phyloP scores from a whole-genome alignment of 73 alveolate genomes.

The Paramecium pentaurelia region DNA sequence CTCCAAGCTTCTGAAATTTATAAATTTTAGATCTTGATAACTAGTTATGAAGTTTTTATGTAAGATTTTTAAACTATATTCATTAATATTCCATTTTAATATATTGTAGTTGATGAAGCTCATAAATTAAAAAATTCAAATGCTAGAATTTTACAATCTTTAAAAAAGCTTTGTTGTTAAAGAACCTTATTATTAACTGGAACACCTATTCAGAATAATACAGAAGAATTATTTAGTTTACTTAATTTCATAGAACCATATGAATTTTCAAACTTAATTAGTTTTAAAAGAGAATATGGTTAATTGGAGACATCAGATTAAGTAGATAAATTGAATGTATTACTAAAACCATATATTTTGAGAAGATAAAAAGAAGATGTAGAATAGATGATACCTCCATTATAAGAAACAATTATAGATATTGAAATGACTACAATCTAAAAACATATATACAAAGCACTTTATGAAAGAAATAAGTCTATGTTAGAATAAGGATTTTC shows the following conservation, averaged over 20 bases:
- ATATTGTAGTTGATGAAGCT: slow-evolving; percentile 98
- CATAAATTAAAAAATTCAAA: slow-evolving; percentile 95
- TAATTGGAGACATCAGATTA: slow-evolving; percentile 76
- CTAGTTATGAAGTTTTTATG: slow-evolving; percentile 94
- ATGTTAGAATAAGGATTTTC: slow-evolving; percentile 67
- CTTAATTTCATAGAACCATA: slow-evolving; percentile 95
- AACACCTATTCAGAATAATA: slow-evolving; percentile 96
- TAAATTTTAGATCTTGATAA: slow-evolving; percentile 80
- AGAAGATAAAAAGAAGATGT: slow-evolving; percentile 99
- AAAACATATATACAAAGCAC: slow-evolving; percentile 85
- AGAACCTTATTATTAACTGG: slow-evolving; percentile 90
- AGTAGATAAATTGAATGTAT: slow-evolving; percentile 71
- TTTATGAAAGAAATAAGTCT: slow-evolving; percentile 82
- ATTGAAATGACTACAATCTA: slow-evolving; percentile 88
- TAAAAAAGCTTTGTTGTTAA: slow-evolving; percentile 90
- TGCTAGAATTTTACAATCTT: slow-evolving; percentile 86
- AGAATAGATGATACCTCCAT: slow-evolving; percentile 90
- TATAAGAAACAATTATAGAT: slow-evolving; percentile 90
- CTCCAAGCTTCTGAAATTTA: slow-evolving; percentile 72
- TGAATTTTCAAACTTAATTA: slow-evolving; percentile 65
- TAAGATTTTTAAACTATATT: slow-evolving; percentile 79
- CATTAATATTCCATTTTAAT: slow-evolving; percentile 81
- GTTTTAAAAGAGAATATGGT: slow-evolving; percentile 74
- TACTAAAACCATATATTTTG: slow-evolving; percentile 91
- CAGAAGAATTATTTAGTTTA: slow-evolving; percentile 96